Base-by-base conservation (phyloP, 1,139 yeast species). In the Yamadazyma siamensis region DNA sequence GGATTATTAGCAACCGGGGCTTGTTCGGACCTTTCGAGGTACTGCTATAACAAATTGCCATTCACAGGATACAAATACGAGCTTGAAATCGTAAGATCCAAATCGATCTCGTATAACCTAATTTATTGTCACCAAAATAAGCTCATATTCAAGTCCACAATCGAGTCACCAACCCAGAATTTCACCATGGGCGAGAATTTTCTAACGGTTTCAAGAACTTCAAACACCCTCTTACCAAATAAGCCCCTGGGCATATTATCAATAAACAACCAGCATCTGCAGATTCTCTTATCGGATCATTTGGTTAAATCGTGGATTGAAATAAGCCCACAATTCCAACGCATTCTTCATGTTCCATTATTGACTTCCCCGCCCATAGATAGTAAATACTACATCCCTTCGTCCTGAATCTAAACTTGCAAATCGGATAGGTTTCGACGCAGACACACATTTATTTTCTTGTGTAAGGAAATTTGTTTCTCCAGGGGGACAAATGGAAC, bases 51-150 rank as follows among this genome's bases (percentile, higher is more conserved):
- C 9, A 35, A 38, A 4, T 43, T 48, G 3, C 54, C 59, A 3
- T 61, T 59, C 32, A 55, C 65, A 1, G 68, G 68, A 1, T 62
- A 53, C 41, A 56, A 54, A 34, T 38, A 61, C 14, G 65, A 60
- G 33, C 40, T 50, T 26, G 64, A 55, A 32, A 38, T 56, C 9
- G n/a, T n/a, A n/a, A n/a, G n/a, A n/a, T 37, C 41, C 13, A 19
- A 49, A 6, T 33, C 36, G 6, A 4, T 31, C 5, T 9, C 6
- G 9, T 43, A 34, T 31, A 12, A 23, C 32, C 40, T 61, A 22
- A 35, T 58, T 8, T 56, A 59, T 30, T 61, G 65, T 31, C 44
- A 47, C 25, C 64, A 61, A 32, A 57, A 57, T 33, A 57, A 52
- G 32, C 34, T 59, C 15, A 46, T 59, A 4, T 50, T 43, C 27